Evolutionary conservation across 169 alveolate species (phyloP).

Genomic region (Neospora caninum): DNA sequence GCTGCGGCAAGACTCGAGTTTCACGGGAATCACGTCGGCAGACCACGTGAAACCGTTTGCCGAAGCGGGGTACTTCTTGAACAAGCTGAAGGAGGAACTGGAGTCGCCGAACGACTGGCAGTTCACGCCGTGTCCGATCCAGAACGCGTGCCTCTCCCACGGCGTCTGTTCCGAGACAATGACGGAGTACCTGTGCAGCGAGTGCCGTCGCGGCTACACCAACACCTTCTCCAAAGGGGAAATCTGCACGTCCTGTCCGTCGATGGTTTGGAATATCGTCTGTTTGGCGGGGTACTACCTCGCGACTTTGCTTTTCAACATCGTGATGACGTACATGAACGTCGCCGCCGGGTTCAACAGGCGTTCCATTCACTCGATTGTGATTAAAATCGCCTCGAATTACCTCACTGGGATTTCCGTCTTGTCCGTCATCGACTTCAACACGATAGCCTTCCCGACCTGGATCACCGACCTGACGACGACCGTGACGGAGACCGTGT

Average conservation of each 20-base stretch:
- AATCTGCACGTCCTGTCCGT: constrained; percentile 80
- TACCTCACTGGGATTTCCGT: constrained; percentile 82
- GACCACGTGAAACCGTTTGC: constrained; percentile 85
- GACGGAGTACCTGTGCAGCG: constrained; percentile 84
- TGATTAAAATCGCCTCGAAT: constrained; percentile 85
- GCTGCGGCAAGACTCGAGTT: constrained; percentile 63
- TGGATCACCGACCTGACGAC: constrained; percentile 71
- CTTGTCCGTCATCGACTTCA: constrained; percentile 76
- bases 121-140: constrained; percentile 83
- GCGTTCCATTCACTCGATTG: constrained; percentile 86
- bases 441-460: constrained; percentile 73
- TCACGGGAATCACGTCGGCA: constrained; percentile 67
- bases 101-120: constrained; percentile 84
- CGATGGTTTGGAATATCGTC: constrained; percentile 68
- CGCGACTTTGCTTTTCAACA: constrained; percentile 77
- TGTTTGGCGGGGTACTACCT: constrained; percentile 73
- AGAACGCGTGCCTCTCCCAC: constrained; percentile 79
- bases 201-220: constrained; percentile 83
- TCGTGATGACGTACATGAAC: constrained; percentile 83
- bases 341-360: constrained; percentile 86
- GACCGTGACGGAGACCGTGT: constrained; percentile 49
- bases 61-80: constrained; percentile 79
- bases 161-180: constrained; percentile 80
- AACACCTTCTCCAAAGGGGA: constrained; percentile 79
- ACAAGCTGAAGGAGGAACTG: constrained; percentile 73